Percentiles rank a stretch among this genome's conserved stretches.
Conservation (phyloP, 1,139 yeast genomes). For the Candida buenavistaensis region DNA sequence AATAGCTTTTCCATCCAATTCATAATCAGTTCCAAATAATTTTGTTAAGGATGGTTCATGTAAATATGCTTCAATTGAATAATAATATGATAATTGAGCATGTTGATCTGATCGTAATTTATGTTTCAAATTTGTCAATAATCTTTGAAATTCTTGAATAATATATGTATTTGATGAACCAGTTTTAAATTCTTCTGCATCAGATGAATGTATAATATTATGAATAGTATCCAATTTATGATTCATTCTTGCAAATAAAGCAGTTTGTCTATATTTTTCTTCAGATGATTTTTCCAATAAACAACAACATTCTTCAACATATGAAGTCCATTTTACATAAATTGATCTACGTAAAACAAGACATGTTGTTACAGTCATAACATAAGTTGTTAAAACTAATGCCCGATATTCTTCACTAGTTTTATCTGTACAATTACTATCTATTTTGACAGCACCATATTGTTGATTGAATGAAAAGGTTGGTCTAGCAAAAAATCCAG, state of each 20-base stretch:
- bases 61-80: constrained; percentile 71
- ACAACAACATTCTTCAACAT: constrained; percentile 62
- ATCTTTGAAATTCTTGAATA: constrained; percentile 42
- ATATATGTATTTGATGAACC: constrained; percentile 32
- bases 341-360: constrained; percentile 53
- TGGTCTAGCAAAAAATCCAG: constrained; percentile 66
- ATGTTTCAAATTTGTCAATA: constrained; percentile 36
- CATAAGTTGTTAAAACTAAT: constrained; percentile 49
- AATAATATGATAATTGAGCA: constrained; percentile 50
- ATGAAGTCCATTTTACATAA: constrained; percentile 58
- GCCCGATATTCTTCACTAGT: constrained; percentile 28
- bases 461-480: constrained; percentile 33
- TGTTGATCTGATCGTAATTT: constrained; percentile 41
- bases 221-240: constrained; percentile 65
- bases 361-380: constrained; percentile 52
- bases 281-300: constrained; percentile 40
- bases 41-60: constrained; percentile 59
- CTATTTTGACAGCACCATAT: constrained; percentile 32
- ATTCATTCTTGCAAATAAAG: constrained; percentile 60
- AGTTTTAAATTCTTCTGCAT: constrained; percentile 24
- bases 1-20: constrained; percentile 29
- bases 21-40: constrained; percentile 19
- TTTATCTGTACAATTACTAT: constrained; percentile 10
- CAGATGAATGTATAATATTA: constrained; percentile 44
- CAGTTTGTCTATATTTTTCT: constrained; percentile 39